Percentiles rank a stretch among this genome's conserved stretches.
Evolutionary conservation across 352 stramenopile genomes (phyloP).

Genomic region (Chrysophaeum taylorii): DNA sequence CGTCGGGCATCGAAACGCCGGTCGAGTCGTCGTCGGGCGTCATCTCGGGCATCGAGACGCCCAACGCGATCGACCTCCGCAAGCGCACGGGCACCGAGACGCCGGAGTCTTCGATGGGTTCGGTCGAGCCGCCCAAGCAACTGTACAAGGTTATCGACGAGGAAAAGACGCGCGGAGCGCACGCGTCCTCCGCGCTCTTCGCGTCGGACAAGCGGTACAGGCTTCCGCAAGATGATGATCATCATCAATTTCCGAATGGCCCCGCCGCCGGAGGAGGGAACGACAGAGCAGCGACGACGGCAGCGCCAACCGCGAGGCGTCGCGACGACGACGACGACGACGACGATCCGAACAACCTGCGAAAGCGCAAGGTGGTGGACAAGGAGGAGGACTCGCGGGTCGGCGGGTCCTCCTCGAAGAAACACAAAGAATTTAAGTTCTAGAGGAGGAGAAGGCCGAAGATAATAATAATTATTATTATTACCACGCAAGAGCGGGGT

Average conservation of each 20-base stretch:
- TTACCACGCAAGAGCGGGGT: too few relatives aligned
- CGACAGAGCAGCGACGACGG: slow-evolving; percentile 32
- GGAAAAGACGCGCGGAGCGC: slow-evolving; percentile 27
- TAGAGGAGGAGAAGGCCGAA: slow-evolving; percentile 4
- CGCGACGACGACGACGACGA: slow-evolving; percentile 48
- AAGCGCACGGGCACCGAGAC: slow-evolving; percentile 41
- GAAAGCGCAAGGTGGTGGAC: slow-evolving; percentile 42
- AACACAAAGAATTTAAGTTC: slow-evolving; percentile 26
- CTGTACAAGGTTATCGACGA: slow-evolving; percentile 62
- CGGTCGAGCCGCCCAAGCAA: slow-evolving; percentile 40
- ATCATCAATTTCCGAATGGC: slow-evolving; percentile 28
- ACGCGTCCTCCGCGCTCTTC: slow-evolving; percentile 43
- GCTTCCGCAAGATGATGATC: slow-evolving; percentile 25
- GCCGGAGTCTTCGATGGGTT: slow-evolving; percentile 32
- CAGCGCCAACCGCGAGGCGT: slow-evolving; percentile 34
- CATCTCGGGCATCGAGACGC: slow-evolving; percentile 36
- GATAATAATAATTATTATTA: too few relatives aligned
- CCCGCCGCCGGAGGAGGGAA: slow-evolving; percentile 22
- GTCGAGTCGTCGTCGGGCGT: slow-evolving; percentile 37
- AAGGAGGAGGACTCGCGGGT: slow-evolving; percentile 6
- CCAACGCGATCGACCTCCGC: slow-evolving; percentile 52
- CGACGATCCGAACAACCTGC: slow-evolving; percentile 48
- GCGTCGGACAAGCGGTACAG: slow-evolving; percentile 55
- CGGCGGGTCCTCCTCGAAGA: not conserved
- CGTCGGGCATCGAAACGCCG: slow-evolving; percentile 36